Evolutionary conservation across 2,329 filamentous ascomycete genomes (phyloP).

Genomic region (Fusarium multiceps): DNA sequence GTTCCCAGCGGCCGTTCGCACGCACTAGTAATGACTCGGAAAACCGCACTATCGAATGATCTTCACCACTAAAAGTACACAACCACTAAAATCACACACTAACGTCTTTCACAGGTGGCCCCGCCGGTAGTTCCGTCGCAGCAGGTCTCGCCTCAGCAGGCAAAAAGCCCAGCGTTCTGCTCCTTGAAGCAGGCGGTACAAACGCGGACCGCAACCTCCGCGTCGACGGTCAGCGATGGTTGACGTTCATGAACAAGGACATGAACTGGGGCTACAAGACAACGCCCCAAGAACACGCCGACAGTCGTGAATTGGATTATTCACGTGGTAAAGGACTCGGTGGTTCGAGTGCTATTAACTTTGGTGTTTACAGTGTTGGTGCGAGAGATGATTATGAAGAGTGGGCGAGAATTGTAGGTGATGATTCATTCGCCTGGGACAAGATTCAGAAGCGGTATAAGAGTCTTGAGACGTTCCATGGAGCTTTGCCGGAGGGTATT

Average conservation of each 20-base stretch:
- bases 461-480: constrained; percentile 65
- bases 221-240: constrained; percentile 66
- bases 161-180: constrained; percentile 63
- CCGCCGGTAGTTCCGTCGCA: constrained; percentile 68
- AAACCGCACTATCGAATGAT: not conserved
- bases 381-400: constrained; percentile 70
- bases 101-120: constrained; percentile 53
- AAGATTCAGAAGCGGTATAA: constrained; percentile 63
- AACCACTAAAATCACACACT: not conserved
- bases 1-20: too few relatives aligned
- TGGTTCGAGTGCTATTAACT: constrained; percentile 65
- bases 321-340: constrained; percentile 63
- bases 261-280: constrained; percentile 67
- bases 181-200: constrained; percentile 68
- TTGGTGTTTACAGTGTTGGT: constrained; percentile 65
- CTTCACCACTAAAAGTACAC: not conserved
- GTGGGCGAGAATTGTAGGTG: constrained; percentile 67
- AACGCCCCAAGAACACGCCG: constrained; percentile 57
- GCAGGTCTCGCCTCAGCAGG: constrained; percentile 60
- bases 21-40: not conserved
- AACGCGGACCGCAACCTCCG: constrained; percentile 61
- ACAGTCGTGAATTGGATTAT: constrained; percentile 59
- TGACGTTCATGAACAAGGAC: constrained; percentile 59
- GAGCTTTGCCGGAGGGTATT: constrained; percentile 50
- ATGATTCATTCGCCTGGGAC: constrained; percentile 67